Evolutionary conservation across 2,329 filamentous ascomycete species (phyloP).

Genomic region (Didymella arachidicola): DNA sequence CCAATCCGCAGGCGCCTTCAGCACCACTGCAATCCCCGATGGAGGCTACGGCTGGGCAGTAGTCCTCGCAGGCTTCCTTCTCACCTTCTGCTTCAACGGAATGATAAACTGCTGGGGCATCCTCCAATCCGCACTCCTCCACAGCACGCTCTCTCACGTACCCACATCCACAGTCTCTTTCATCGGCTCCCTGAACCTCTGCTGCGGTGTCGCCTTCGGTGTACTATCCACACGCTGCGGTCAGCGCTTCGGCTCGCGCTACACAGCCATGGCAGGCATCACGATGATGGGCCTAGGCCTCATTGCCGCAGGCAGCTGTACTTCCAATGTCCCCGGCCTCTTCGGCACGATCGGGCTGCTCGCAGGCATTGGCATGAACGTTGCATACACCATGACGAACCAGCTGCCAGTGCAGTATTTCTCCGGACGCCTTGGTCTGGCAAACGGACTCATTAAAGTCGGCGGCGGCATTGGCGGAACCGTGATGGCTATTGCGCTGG

Average conservation of each 20-base stretch:
- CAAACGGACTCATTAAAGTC: slow-evolving; percentile 41
- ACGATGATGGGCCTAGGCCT: slow-evolving; percentile 59
- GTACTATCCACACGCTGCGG: slow-evolving; percentile 62
- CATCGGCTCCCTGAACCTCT: slow-evolving; percentile 63
- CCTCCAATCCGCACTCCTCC: slow-evolving; percentile 64
- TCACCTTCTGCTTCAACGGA: slow-evolving; percentile 62
- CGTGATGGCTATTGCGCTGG: slow-evolving; percentile 34
- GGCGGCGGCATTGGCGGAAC: slow-evolving; percentile 41
- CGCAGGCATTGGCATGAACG: slow-evolving; percentile 53
- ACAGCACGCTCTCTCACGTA: slow-evolving; percentile 52
- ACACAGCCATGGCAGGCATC: slow-evolving; percentile 59
- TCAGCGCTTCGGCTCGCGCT: slow-evolving; percentile 58
- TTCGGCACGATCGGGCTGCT: slow-evolving; percentile 59
- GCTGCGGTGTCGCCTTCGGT: slow-evolving; percentile 61
- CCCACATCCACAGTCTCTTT: slow-evolving; percentile 64
- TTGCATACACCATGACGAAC: slow-evolving; percentile 36
- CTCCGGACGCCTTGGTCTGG: slow-evolving; percentile 35
- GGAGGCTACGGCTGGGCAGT: slow-evolving; percentile 66
- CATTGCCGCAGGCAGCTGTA: slow-evolving; percentile 58
- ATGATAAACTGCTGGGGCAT: slow-evolving; percentile 67
- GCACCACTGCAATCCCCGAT: slow-evolving; percentile 53
- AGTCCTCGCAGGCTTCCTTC: slow-evolving; percentile 58
- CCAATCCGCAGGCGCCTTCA: slow-evolving; percentile 8
- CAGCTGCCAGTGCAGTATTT: slow-evolving; percentile 39
- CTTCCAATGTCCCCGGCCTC: slow-evolving; percentile 38